Percentiles rank a stretch among this genome's conserved stretches.
Conservation (phyloP, 2,329 filamentous ascomycete species). For the Aspergillus calidoustus region DNA sequence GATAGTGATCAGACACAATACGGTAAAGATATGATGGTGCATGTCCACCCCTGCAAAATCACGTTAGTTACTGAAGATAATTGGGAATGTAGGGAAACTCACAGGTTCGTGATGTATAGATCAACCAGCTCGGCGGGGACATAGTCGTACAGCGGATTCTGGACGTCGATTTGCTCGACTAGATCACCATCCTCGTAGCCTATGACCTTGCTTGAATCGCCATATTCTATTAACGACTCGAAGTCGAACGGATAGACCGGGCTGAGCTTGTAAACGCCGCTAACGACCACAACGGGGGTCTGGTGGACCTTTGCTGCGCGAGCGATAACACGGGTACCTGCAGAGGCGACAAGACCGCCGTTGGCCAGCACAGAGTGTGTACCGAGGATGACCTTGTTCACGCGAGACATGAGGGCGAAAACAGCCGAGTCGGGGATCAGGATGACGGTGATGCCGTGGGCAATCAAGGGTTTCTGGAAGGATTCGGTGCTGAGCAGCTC, state of each 20-base stretch:
- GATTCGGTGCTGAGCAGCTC: constrained; percentile 53
- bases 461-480: constrained; percentile 77
- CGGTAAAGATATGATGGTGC: constrained; percentile 68
- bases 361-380: constrained; percentile 88
- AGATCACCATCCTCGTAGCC: constrained; percentile 79
- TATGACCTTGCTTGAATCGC: constrained; percentile 76
- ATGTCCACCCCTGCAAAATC: constrained; percentile 58
- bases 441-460: constrained; percentile 80
- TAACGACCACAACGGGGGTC: constrained; percentile 84
- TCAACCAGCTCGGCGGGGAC: constrained; percentile 72
- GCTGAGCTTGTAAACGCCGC: constrained; percentile 91
- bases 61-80: constrained; percentile 20
- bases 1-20: constrained; percentile 69
- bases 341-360: constrained; percentile 81
- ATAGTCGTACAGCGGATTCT: constrained; percentile 81
- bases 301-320: constrained; percentile 81
- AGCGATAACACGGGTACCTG: constrained; percentile 82
- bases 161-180: constrained; percentile 76
- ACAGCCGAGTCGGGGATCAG: constrained; percentile 82
- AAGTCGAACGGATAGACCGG: constrained; percentile 86
- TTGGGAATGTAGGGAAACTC: constrained; percentile 45
- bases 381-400: constrained; percentile 92
- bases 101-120: constrained; percentile 76
- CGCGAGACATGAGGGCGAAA: constrained; percentile 91
- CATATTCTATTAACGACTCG: constrained; percentile 83